Base-by-base conservation (phyloP, 768 basidiomycete genomes). In the Mycena chlorophos region DNA sequence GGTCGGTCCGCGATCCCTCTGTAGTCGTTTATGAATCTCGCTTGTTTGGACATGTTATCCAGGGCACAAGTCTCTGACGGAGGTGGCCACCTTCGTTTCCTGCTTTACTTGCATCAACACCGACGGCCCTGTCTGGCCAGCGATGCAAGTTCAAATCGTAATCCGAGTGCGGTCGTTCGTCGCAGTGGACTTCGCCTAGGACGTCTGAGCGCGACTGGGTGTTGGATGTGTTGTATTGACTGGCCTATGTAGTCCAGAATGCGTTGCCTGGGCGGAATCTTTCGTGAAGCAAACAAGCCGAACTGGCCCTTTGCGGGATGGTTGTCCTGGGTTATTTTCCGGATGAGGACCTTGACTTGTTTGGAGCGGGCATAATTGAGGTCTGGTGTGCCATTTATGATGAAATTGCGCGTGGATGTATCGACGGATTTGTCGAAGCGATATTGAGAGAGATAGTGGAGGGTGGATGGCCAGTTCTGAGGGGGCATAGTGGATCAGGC, bases 1-100 rank as follows among this genome's bases (percentile, higher is more conserved):
- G 91, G 84, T 66, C 75, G 86, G 22, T 69, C 68, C 47, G 67
- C 73, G n/a, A 94, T 76, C 2, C 92, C 91, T 52, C 94, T 81
- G 71, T 88, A 98, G 74, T 96, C 94, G 63, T 97, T 97, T 55
- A 92, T 78, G 67, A 96, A 94, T 64, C 94, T 77, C 1, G 87
- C 88, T 55, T 58, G 37, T 2, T 16, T 6, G 31, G 5, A 17
- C 8, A 43, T 46, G 16, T 25, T 8, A 40, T 12, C 8, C 20
- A 29, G 14, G 12, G 12, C 23, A 48, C 6, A n/a, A n/a, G n/a
- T 14, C 26, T 10, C 19, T n/a, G 27, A 26, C 16, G n/a, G n/a
- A n/a, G n/a, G n/a, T n/a, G n/a, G n/a, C 20, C 2, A 28, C 49
- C 56, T 69, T 94, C 91, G 71, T 95, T 97, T 26, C 94, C 94